Base-by-base conservation (phyloP, 2,329 filamentous ascomycete genomes). In the Arthroderma uncinatum region DNA sequence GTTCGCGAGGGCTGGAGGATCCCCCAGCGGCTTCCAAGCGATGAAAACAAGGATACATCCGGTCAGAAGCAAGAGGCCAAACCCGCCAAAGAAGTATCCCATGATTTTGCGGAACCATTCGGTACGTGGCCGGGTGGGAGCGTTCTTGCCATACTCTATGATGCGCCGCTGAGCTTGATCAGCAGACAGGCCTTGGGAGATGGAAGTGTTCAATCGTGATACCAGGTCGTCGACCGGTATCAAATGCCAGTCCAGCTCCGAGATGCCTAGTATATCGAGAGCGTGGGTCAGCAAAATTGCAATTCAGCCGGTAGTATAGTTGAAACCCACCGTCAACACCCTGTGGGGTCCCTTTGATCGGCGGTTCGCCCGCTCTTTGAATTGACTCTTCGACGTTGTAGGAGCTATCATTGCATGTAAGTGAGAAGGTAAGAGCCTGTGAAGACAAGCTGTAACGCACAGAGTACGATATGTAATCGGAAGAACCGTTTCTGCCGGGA, bases 51-150 rank as follows among this genome's bases (percentile, higher is more conserved):
- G 77, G 36, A 90, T 79, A 19, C 80, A 76, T 16, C 85, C 86
- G 1, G 83, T 66, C 5, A 90, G 77, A 2, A 91, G 76, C 54
- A 92, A 81, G 1, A 81, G 77, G 1, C 87, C 86, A 62, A 91
- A 92, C 1, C 87, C 87, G 62, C 84, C 84, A 72, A 89, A 89
- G 64, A 90, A 83, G 70, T 91, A 91, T 16, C 80, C 80, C 34
- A 84, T 71, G 4, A 83, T 77, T 59, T 81, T 81, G 44, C 75
- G 74, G 47, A 82, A 67, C 61, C 78, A 77, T 59, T 78, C 79
- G 3, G 82, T 85, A 12, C 83, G 81, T 1, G 85, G 82, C 2
- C 82, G 78, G 2, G 84, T 82, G 3, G 83, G 83, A 6, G 79
- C 77, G 65, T 91, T 91, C 59, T 72, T 79, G 36, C 86, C 86